Evolutionary conservation across 108 stramenopile genomes (phyloP).

Genomic region (Skeletonema potamos): DNA sequence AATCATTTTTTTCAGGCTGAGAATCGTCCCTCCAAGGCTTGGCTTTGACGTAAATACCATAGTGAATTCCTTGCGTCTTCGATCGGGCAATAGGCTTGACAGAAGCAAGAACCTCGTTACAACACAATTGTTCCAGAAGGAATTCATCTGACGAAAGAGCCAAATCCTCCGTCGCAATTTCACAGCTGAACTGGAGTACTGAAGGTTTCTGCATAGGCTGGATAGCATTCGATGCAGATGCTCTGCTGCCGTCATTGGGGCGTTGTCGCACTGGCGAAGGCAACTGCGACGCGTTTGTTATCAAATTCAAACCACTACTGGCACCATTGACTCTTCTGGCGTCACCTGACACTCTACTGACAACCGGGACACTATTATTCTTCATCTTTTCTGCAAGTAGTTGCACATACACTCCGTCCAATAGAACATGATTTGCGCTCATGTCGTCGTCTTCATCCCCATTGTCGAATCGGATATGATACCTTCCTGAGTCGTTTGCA

Average conservation of each 20-base stretch:
- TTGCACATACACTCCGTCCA: conserved; percentile 16
- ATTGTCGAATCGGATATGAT: conserved; percentile 40
- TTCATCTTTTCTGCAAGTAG: conserved; percentile 31
- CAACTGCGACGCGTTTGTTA: conserved; percentile 19
- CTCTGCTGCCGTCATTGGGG: not conserved
- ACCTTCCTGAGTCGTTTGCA: conserved; percentile 6
- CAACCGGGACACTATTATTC: not conserved
- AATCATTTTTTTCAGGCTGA: not conserved
- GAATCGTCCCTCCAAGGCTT: not conserved
- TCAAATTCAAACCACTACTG: conserved; percentile 24
- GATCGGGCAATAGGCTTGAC: not conserved
- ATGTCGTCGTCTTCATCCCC: conserved; percentile 46
- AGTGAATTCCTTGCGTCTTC: not conserved
- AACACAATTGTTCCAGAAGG: conserved; percentile 14
- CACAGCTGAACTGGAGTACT: not conserved
- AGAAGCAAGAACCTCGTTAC: conserved; percentile 27
- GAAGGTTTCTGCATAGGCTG: not conserved
- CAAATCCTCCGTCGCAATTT: not conserved
- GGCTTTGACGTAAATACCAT: not conserved
- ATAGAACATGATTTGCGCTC: conserved; percentile 11
- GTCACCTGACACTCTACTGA: not conserved
- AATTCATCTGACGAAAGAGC: conserved; percentile 2
- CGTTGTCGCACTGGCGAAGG: conserved; percentile 17
- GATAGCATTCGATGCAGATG: not conserved
- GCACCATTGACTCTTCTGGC: not conserved